Evolutionary conservation across 2,329 filamentous ascomycete species (phyloP), one percentile per base, ranked within the genome.

Genomic region (Cytospora chrysosperma): DNA sequence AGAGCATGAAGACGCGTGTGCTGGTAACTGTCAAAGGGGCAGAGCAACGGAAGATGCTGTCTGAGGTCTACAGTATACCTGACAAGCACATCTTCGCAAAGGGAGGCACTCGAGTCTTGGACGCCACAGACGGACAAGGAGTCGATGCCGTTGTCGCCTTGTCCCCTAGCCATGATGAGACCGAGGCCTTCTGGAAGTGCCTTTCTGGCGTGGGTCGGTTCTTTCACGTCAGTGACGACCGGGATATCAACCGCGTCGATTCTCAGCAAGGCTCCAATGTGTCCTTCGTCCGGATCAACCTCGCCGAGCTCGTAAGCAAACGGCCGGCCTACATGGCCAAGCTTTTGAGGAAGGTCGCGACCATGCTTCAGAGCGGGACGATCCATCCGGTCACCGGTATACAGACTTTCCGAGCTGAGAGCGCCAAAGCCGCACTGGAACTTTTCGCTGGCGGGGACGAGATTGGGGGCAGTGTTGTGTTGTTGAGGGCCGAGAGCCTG

Each of bases 181-280:
- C 49, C 12, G 49, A 26, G 21, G 4, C 26, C 7, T 9, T 24
- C 21, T 32, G 27, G 26, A 32, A 55, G 28, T n/a, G 27, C 6
- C 8, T 40, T 8, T n/a, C 53, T 19, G 27, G 26, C 27, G 8
- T 30, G 24, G 30, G 26, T 19, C 19, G 51, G 15, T 32, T 28
- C 19, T 7, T 54, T 17, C 15, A 19, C 8, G 24, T 75, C 3
- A 75, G 82, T 67, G 76, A 80, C 54, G 70, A 69, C 37, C 76
- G 77, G 4, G 73, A 74, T 6, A 77, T 78, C 55, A 72, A 24
- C 43, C 19, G 9, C 13, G 43, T 49, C 7, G 43, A 24, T 3
- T 8, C 19, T 24, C 43, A 49, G 12, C 6, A 9, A n/a, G 43
- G 43, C 12, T n/a, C 43, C 9, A 52, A 52, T 19, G 26, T n/a